Evolutionary conservation across 352 stramenopile species (phyloP).

Genomic region (Globisporangium recalcitrans): DNA sequence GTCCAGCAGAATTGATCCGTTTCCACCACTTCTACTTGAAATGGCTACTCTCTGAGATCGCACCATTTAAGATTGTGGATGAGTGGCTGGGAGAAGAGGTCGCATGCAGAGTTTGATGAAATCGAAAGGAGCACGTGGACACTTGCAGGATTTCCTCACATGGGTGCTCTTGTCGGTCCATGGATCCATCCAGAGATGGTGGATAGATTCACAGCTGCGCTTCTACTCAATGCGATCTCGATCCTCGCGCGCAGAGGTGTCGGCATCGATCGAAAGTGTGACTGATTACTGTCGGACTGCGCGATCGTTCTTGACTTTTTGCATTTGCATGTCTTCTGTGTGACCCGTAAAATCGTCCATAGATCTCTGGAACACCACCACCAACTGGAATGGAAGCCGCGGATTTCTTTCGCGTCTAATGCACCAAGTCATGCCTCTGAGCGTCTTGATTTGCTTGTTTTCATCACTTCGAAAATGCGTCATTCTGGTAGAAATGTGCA

Average conservation of each 20-base stretch:
- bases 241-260: background rate
- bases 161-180: background rate
- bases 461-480: background rate
- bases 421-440: too few species aligned
- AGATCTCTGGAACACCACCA: background rate
- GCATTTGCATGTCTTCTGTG: slow-evolving; percentile 9
- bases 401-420: slow-evolving; percentile 9
- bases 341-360: background rate
- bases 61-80: background rate
- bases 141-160: background rate
- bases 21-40: background rate
- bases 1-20: background rate
- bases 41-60: background rate
- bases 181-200: background rate
- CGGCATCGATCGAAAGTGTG: background rate
- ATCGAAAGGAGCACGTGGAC: background rate
- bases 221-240: background rate
- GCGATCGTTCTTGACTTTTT: background rate
- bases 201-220: background rate
- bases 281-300: background rate
- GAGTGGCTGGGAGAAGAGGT: background rate
- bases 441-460: too few species aligned
- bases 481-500: too few species aligned
- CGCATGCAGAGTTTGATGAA: background rate
- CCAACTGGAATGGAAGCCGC: background rate